A percentile compares a stretch with the other conserved stretches of the same genome.
These are phyloP conservation scores for Macrocybe gigantea DNA, from an alignment of 768 basidiomycete genomes.

Conservation along the genomic window DNA sequence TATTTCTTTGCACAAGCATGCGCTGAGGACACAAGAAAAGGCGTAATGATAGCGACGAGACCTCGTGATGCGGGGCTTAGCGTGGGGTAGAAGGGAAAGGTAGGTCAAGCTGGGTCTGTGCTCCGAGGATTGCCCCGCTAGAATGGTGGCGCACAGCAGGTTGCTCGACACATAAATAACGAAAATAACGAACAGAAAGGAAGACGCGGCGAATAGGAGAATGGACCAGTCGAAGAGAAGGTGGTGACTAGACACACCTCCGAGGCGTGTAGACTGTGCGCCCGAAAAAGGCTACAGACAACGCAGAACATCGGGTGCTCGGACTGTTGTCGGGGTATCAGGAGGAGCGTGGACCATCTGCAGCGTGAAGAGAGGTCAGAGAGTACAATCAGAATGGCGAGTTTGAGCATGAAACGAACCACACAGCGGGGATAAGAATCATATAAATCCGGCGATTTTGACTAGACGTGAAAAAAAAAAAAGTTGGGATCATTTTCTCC, in stretches of 20 bases:
- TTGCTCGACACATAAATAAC: slow-evolving; percentile 6
- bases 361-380: neutral
- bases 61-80: slow-evolving; percentile 17
- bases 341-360: neutral
- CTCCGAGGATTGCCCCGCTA: slow-evolving; percentile 20
- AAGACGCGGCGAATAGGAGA: slow-evolving; percentile 3
- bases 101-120: slow-evolving; percentile 6
- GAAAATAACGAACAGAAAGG: slow-evolving; percentile 7
- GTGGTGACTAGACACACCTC: neutral
- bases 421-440: slow-evolving; percentile 15
- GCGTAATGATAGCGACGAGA: neutral
- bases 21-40: no score
- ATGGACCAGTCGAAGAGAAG: neutral
- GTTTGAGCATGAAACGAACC: neutral
- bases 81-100: slow-evolving; percentile 10
- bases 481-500: slow-evolving; percentile 17
- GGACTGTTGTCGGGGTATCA: slow-evolving; percentile 14
- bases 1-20: no score
- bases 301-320: neutral
- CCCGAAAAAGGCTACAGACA: slow-evolving; percentile 8
- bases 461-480: slow-evolving; percentile 16
- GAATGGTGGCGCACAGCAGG: neutral
- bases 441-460: slow-evolving; percentile 22
- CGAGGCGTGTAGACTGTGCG: slow-evolving; percentile 11
- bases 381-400: neutral